A percentile compares a stretch with the other conserved stretches of the same genome.
Conservation (phyloP, 108 stramenopile species). For the Cyclotella choctawhatcheeana region DNA sequence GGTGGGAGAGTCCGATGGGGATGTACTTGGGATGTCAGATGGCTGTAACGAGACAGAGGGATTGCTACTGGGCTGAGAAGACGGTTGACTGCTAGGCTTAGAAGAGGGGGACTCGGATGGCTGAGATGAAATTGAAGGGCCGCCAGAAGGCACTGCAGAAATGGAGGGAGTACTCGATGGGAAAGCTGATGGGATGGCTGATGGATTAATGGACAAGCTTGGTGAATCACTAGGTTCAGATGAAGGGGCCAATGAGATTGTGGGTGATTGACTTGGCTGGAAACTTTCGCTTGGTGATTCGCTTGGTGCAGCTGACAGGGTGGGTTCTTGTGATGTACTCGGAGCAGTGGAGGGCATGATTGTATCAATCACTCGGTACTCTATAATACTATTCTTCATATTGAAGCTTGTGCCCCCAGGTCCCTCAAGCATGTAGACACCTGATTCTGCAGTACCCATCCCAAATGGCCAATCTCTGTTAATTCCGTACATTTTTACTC, state of each 20-base stretch:
- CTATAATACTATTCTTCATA: constrained; percentile 18
- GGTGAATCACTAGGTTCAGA: not conserved
- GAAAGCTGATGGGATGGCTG: not conserved
- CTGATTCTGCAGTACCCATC: constrained; percentile 19
- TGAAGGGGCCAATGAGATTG: not conserved
- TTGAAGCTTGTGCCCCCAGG: constrained; percentile 19
- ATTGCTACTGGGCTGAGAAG: not conserved
- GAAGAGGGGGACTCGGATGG: constrained; percentile 17
- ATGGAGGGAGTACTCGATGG: not conserved
- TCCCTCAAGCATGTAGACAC: constrained; percentile 15
- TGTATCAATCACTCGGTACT: constrained; percentile 16
- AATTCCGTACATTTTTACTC: constrained; percentile 21
- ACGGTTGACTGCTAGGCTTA: not conserved
- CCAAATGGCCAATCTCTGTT: constrained; percentile 13
- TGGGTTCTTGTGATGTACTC: not conserved
- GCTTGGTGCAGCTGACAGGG: not conserved
- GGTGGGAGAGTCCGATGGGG: not conserved
- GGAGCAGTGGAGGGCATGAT: constrained; percentile 19
- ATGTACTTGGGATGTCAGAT: not conserved
- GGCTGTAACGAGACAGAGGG: not conserved
- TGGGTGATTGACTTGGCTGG: constrained; percentile 3
- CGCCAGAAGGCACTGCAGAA: not conserved
- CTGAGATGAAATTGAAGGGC: constrained; percentile 1
- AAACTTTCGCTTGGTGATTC: not conserved
- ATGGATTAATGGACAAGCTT: not conserved